phyloP scores from a whole-genome alignment of 768 basidiomycete species.

The Podaxis pistillaris region DNA sequence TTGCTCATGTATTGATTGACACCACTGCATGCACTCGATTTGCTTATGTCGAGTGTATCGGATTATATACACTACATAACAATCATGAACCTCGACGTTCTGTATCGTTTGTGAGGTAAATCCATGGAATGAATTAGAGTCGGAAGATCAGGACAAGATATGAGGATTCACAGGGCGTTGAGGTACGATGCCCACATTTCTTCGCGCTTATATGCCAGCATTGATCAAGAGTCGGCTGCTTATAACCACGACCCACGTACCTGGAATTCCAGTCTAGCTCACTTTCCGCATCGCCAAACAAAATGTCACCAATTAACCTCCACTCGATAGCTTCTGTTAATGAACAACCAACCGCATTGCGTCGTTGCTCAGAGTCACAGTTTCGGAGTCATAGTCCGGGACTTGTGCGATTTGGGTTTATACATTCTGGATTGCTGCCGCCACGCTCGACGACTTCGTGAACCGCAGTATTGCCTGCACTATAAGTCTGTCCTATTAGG shows the following conservation, averaged over 20 bases:
- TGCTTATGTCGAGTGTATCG: no score
- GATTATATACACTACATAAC: no score
- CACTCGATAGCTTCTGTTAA: conserved; percentile 34
- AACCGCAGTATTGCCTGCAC: conserved; percentile 40
- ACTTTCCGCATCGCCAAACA: conserved; percentile 15
- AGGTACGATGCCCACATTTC: conserved; percentile 22
- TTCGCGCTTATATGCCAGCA: conserved; percentile 22
- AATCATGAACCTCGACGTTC: no score
- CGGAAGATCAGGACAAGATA: conserved; percentile 26
- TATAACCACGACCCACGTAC: conserved; percentile 16
- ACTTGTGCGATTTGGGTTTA: conserved; percentile 29
- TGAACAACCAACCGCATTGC: conserved; percentile 28
- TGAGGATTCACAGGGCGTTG: conserved; percentile 20
- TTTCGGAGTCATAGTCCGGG: conserved; percentile 35
- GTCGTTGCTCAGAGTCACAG: conserved; percentile 40
- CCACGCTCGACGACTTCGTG: conserved; percentile 43
- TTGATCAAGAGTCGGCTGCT: background rate
- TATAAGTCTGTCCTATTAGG: conserved; percentile 34
- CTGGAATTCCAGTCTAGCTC: conserved; percentile 38
- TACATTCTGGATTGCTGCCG: conserved; percentile 38
- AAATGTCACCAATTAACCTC: conserved; percentile 35
- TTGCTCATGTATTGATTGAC: no score
- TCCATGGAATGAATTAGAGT: background rate
- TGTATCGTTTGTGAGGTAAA: no score
- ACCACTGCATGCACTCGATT: no score